Conservation (phyloP, 2,329 filamentous ascomycete species). For the Fusarium illudens region DNA sequence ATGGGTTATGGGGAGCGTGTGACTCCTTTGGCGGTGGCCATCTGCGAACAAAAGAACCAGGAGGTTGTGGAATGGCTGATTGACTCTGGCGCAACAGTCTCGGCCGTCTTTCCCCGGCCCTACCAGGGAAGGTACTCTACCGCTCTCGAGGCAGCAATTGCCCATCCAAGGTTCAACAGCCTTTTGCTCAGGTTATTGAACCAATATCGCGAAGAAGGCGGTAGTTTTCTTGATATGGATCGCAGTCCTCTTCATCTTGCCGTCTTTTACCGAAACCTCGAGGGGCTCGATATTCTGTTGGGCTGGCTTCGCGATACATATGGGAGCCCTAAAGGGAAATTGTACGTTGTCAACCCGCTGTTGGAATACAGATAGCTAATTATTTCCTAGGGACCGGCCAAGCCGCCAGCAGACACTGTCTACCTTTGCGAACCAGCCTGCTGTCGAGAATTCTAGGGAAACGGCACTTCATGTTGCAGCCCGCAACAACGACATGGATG, state of each 20-base stretch:
- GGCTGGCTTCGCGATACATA: not conserved
- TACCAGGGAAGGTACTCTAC: not conserved
- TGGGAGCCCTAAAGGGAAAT: not conserved
- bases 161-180: not conserved
- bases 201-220: not conserved
- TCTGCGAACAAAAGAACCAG: not conserved
- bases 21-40: not conserved
- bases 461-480: not conserved
- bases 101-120: not conserved
- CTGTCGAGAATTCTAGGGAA: rapidly evolving
- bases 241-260: not conserved
- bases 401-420: not conserved
- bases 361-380: not conserved
- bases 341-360: not conserved
- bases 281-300: not conserved
- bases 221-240: not conserved
- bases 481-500: rapidly evolving
- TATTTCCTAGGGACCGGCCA: not conserved
- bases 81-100: not conserved
- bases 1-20: not conserved
- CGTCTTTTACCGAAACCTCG: not conserved
- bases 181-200: not conserved
- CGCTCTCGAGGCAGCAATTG: not conserved
- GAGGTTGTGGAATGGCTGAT: not conserved
- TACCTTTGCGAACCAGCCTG: not conserved